These are phyloP conservation scores for Camillea tinctor DNA, from an alignment of 2,329 filamentous ascomycete species.

Conservation along the genomic window DNA sequence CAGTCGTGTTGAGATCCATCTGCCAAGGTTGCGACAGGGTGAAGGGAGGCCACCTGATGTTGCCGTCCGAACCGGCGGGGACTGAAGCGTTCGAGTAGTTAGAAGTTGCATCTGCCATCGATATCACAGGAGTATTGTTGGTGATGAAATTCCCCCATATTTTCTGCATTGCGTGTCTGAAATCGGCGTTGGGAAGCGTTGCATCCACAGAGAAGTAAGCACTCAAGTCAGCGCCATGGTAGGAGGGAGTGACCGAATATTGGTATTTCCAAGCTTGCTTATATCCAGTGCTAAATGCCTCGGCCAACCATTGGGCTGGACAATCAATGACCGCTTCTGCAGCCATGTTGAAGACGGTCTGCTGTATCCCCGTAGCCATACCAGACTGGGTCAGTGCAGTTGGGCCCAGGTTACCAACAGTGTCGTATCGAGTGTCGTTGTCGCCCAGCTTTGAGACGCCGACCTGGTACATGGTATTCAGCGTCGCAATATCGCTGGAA, in stretches of 20 bases:
- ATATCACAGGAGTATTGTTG: constrained; percentile 38
- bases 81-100: constrained; percentile 32
- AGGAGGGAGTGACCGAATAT: constrained; percentile 36
- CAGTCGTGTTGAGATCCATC: constrained; percentile 45
- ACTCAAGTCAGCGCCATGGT: constrained; percentile 34
- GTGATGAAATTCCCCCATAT: constrained; percentile 45
- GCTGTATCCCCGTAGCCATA: constrained; percentile 47
- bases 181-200: constrained; percentile 30
- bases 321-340: constrained; percentile 51
- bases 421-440: constrained; percentile 33
- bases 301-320: constrained; percentile 48
- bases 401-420: constrained; percentile 34
- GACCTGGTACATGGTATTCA: constrained; percentile 22
- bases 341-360: constrained; percentile 46
- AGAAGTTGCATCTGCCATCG: constrained; percentile 29
- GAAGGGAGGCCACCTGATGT: constrained; percentile 34
- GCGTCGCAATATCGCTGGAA: constrained; percentile 8
- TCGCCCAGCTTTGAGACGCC: constrained; percentile 6
- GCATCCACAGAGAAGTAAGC: constrained; percentile 34
- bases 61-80: constrained; percentile 24
- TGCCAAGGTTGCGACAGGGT: constrained; percentile 33
- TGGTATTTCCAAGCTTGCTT: constrained; percentile 42
- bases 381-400: constrained; percentile 46
- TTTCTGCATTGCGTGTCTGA: constrained; percentile 39
- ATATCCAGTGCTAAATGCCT: constrained; percentile 38